Evolutionary conservation across 2,329 filamentous ascomycete species (phyloP).

Genomic region (Hypoxylon sp.): DNA sequence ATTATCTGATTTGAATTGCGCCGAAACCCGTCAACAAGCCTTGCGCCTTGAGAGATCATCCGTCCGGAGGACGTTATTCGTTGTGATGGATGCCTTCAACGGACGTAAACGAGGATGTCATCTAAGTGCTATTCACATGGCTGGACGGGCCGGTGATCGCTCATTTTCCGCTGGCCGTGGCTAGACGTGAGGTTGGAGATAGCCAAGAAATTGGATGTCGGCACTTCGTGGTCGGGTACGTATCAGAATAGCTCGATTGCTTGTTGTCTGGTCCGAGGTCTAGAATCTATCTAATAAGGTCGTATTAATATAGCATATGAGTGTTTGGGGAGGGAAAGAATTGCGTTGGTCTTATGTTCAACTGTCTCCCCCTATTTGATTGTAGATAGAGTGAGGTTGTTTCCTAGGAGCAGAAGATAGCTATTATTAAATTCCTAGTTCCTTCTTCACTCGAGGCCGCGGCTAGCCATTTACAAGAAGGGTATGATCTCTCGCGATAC

Average conservation of each 20-base stretch:
- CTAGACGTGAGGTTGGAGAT: conserved; percentile 14
- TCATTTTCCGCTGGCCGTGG: conserved; percentile 4
- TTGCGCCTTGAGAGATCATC: neutral
- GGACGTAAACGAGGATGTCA: neutral
- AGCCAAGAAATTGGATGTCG: conserved; percentile 5
- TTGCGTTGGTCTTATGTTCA: neutral
- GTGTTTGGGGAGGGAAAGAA: neutral
- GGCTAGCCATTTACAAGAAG: neutral
- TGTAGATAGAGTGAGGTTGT: neutral
- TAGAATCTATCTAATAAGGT: neutral
- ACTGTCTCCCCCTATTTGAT: neutral
- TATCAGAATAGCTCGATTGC: conserved; percentile 2
- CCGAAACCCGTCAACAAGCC: neutral
- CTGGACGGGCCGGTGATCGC: neutral
- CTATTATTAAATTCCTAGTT: neutral
- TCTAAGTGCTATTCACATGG: neutral
- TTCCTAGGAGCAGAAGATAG: neutral
- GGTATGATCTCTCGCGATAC: neutral
- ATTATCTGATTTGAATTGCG: neutral
- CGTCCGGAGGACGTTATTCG: neutral
- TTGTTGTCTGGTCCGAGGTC: neutral
- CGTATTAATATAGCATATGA: neutral
- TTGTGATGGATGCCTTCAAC: conserved; percentile 1
- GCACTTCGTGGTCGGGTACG: conserved; percentile 16
- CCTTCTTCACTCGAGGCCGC: neutral